Base-by-base conservation (phyloP, 192 early-diverging fungal species). In the Podila clonocystis region DNA sequence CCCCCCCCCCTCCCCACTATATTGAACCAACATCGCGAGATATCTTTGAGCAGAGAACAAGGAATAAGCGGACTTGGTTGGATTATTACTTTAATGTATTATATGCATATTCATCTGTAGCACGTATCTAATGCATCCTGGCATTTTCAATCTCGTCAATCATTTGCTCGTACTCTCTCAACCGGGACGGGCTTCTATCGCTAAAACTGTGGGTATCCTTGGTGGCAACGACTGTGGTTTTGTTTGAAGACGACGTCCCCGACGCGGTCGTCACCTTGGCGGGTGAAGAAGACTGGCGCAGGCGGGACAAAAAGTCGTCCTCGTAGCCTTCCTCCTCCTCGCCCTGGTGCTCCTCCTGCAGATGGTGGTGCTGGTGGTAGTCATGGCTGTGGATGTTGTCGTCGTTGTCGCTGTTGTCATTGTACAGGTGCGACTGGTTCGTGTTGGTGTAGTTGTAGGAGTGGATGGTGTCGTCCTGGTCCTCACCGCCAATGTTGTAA, bases 111-210 rank as follows among this genome's bases (percentile, higher is more conserved):
- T 57, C 0, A 20, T 50, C 15, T 20, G n/a, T n/a, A 33, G 33
- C 5, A 38, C 31, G 41, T 36, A 17, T 17, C 33, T 63, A 75
- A 50, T 50, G 69, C 36, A 78, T 48, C 33, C 76, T 52, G 5
- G 70, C 3, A 19, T 68, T 79, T 50, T 80, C 70, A 52, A 80
- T 80, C 61, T 80, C 77, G 17, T 80, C 77, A 60, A 80, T 80
- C 77, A 73, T 61, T 28, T 73, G 70, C 62, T 80, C 77, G 33
- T 73, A 80, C 41, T 80, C 70, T 30, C 63, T 68, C 31, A 79
- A 30, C 0, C 75, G 69, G 1, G 61, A 72, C 4, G 75, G 64
- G 34, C 75, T 79, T 58, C 70, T 67, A 50, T 79, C 75, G 22
- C 63, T 70, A 68, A 72, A 72, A 8, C 24, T 58, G 28, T 62